Evolutionary conservation across 1,284 basidiomycete genomes (phyloP), one percentile per base, ranked within the genome.

Genomic region (Mycosarcoma mackinlayi): DNA sequence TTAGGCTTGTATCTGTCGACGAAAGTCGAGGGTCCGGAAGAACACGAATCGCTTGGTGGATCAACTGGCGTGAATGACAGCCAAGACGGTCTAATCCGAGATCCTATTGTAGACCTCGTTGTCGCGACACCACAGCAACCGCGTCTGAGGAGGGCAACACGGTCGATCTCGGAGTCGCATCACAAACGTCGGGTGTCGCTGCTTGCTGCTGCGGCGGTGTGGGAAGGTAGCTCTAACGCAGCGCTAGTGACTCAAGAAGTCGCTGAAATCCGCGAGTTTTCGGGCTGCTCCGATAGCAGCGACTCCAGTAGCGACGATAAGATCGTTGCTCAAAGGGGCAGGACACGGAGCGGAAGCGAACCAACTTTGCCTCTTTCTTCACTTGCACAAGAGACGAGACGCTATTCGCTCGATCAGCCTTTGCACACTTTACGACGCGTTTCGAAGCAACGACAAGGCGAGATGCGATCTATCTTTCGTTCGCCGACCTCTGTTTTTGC

Each of bases 131-230:
- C 45, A 6, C 11, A 3, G 19, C 46, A 34, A 16, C 52, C 37
- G 13, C 23, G 53, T 33, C 25, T 63, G 47, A 34, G 47, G 10
- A 33, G 60, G 23, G 24, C 19, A 18, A 63, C 53, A 33, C 46
- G 60, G 5, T 63, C 60, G 25, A 56, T 63, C 25, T 56, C 60
- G 8, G 44, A 63, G 10, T 41, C 60, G 16, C 30, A 52, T 35
- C 11, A 39, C 24, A 27, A 19, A 40, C 38, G 28, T 33, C 47
- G 25, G 4, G 3, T 24, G 23, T 10, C 30, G 1, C 31, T 31
- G 1, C 21, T 39, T 13, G 37, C 11, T 13, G 21, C 37, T 39
- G 9, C 10, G 3, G 14, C 21, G 5, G 10, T 18, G n/a, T n/a
- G n/a, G n/a, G n/a, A n/a, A n/a, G n/a, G n/a, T n/a, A n/a, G n/a